These are phyloP conservation scores for Exsudoporus floridanus DNA, from an alignment of 1,284 basidiomycete genomes.

Conservation along the genomic window DNA sequence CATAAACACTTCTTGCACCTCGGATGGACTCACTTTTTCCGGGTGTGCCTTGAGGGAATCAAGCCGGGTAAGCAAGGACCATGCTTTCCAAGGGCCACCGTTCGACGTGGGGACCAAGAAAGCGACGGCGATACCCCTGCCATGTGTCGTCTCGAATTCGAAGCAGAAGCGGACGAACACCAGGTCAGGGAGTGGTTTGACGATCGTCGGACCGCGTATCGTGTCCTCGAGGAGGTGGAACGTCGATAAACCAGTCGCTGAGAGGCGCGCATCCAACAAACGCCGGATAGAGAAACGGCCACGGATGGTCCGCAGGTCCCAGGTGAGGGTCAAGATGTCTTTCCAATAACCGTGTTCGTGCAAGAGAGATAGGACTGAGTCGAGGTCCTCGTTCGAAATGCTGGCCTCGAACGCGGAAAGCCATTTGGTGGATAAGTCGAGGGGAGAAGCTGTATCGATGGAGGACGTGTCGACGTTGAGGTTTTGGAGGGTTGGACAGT, in stretches of 20 bases:
- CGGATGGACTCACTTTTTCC: conserved; percentile 30
- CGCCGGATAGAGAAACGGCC: conserved; percentile 21
- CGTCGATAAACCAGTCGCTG: conserved; percentile 29
- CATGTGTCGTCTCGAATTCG: conserved; percentile 26
- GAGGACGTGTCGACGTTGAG: conserved; percentile 18
- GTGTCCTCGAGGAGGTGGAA: conserved; percentile 17
- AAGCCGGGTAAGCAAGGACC: conserved; percentile 44
- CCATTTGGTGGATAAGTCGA: conserved; percentile 25
- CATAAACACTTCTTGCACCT: not conserved
- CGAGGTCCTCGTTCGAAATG: conserved; percentile 21
- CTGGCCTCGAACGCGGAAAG: conserved; percentile 26
- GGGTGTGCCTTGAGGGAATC: conserved; percentile 46
- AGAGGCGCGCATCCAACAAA: conserved; percentile 19
- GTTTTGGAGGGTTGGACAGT: conserved; percentile 21
- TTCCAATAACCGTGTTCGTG: conserved; percentile 30
- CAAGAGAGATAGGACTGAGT: conserved; percentile 18
- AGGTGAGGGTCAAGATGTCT: conserved; percentile 31
- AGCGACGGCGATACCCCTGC: conserved; percentile 21
- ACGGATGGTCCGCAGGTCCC: conserved; percentile 29
- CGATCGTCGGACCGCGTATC: conserved; percentile 14
- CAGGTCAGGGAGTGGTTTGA: conserved; percentile 20
- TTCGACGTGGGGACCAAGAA: conserved; percentile 19
- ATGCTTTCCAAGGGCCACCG: conserved; percentile 25
- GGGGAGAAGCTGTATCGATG: conserved; percentile 12
- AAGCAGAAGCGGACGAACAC: conserved; percentile 26